Evolutionary conservation across 2,329 filamentous ascomycete species (phyloP), one percentile per base, ranked within the genome.

Genomic region (Colletotrichum zoysiae): DNA sequence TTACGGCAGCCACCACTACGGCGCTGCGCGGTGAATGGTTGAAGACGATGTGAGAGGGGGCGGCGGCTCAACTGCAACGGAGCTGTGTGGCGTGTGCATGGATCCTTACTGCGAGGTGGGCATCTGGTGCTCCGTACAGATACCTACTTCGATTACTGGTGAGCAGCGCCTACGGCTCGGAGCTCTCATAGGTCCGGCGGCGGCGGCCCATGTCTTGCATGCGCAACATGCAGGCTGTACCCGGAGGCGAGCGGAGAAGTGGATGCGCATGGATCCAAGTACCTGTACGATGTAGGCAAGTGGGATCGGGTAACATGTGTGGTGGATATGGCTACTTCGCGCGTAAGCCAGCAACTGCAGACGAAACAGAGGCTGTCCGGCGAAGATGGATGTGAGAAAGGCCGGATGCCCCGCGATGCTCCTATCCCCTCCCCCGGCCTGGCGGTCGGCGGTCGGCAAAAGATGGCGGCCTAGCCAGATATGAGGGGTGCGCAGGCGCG

Each of bases 61-160:
- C 2, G 40, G 40, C 16, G 40, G 65, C 59, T 48, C 30, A 65
- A 26, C 26, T 65, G 44, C 20, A 44, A 30, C 40, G 30, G 30
- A n/a, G 42, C 42, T 53, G 69, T 71, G 65, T 71, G 65, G 69
- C 69, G 69, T 69, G 69, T 69, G 59, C 55, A 59, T 64, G 59
- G 53, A 55, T 30, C 30, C 30, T 30, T 30, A 26, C 26, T 26
- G 65, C 51, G 58, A 68, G 68, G 65, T 30, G 23, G 20, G n/a
- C n/a, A n/a, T 46, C 6, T n/a, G 18, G 42, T 44, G 20, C 18
- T 16, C 11, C 11, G 58, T 42, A 58, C 44, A 38, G 58, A 63
- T 11, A 38, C 35, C 35, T 44, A 69, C 30, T 26, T 69, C 26
- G 38, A 65, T 55, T 55, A 64, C 65, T 60, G 65, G 65, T 23